Base-by-base conservation (phyloP, 2,329 filamentous ascomycete species). In the Ophiocordyceps sinensis region DNA sequence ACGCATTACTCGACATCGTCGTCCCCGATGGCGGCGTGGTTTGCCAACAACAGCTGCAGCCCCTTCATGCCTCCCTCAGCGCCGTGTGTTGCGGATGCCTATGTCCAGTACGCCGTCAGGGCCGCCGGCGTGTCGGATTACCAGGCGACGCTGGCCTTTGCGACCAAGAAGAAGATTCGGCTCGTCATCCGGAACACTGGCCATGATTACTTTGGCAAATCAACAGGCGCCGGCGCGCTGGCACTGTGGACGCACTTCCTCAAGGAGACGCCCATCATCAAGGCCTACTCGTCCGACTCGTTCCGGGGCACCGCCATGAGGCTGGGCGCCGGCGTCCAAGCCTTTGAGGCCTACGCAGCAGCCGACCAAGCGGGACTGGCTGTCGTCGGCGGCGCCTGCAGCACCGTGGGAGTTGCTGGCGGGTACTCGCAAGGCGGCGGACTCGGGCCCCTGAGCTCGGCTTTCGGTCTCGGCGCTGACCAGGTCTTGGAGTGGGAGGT, bases 161-260 rank as follows among this genome's bases (percentile, higher is more conserved):
- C 68, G 13, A 58, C 62, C 8, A 59, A 58, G 23, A 49, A 57
- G 8, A 66, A 68, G 44, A 47, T 71, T 9, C 64, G 67, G 3
- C 50, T 71, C 14, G 62, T 68, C 6, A 57, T 71, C 41, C 70
- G 53, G 41, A 57, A 71, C 53, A 72, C 67, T 0, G 35, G 35
- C 35, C 35, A 36, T 36, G 35, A 36, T 14, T 36, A 36, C 19
- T 55, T 59, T 5, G 77, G 75, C 29, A 71, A 71, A 40, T 74
- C 70, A 1, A 73, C 73, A 0, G 77, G 76, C n/a, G 69, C 68
- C 19, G 77, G 77, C 1, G 64, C 70, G 0, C 53, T 78, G 4
- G 63, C 66, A 4, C 59, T 79, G 40, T 78, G 75, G 66, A 77
- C 67, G 9, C 73, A 77, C 43, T 55, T 65, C 44, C 64, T 78